phyloP scores from a whole-genome alignment of 2,329 filamentous ascomycete genomes.

The Calonectria montana region DNA sequence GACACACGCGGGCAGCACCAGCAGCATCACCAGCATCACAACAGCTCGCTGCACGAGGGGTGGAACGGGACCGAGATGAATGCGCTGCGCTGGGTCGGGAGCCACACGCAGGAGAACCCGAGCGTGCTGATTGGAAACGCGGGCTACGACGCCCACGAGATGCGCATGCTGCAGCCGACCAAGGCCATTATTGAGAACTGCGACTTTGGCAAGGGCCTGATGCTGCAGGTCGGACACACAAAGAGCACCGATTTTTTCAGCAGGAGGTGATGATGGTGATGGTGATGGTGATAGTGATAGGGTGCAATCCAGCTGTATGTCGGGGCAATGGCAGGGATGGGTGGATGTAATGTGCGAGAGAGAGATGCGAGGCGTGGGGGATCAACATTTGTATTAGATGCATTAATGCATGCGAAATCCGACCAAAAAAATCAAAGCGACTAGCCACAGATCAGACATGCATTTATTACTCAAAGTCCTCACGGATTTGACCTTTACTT shows the following conservation, averaged over 20 bases:
- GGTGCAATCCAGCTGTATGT: too few relatives aligned
- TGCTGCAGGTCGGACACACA: neutral
- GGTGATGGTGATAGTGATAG: neutral
- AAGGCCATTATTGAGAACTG: constrained; percentile 3
- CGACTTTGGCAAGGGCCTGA: neutral
- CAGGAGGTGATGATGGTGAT: neutral
- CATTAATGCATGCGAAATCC: too few relatives aligned
- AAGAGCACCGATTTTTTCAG: neutral
- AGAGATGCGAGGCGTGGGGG: neutral
- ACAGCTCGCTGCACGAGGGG: neutral
- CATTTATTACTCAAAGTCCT: too few relatives aligned
- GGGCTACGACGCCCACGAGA: neutral
- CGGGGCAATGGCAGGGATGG: neutral
- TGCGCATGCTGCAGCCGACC: neutral
- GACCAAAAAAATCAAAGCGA: too few relatives aligned
- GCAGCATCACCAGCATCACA: neutral
- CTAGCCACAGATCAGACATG: too few relatives aligned
- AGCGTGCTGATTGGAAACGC: neutral
- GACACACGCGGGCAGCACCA: neutral
- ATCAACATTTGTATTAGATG: too few relatives aligned
- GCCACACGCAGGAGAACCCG: neutral
- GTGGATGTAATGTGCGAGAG: too few relatives aligned
- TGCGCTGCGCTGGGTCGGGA: neutral
- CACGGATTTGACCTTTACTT: too few relatives aligned
- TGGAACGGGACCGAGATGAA: neutral